Evolutionary conservation across 2,329 filamentous ascomycete species (phyloP).

Genomic region (Alternaria hordeiaustralica): DNA sequence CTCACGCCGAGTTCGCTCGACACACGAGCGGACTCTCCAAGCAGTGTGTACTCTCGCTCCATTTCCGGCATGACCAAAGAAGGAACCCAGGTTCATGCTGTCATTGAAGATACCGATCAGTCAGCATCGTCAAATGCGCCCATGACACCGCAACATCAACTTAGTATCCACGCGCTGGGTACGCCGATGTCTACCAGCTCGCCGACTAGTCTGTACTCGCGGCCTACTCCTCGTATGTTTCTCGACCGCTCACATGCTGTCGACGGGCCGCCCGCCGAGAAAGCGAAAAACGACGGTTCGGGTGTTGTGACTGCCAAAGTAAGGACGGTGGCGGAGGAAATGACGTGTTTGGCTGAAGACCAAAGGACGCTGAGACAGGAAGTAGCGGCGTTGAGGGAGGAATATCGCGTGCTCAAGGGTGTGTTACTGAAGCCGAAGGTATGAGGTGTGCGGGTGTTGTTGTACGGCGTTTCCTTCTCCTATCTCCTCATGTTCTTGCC

Average conservation of each 20-base stretch:
- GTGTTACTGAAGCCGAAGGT: constrained; percentile 18
- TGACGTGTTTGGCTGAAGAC: constrained; percentile 13
- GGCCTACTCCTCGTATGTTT: not conserved
- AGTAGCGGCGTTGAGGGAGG: constrained; percentile 22
- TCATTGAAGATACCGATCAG: not conserved
- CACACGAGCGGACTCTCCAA: not conserved
- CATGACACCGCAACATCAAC: not conserved
- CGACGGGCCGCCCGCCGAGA: not conserved
- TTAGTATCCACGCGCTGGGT: not conserved
- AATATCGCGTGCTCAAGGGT: constrained; percentile 23
- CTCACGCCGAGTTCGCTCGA: not conserved
- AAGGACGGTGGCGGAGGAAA: not conserved
- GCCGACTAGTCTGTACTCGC: not conserved
- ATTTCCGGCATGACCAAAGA: not conserved
- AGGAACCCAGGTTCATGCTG: not conserved
- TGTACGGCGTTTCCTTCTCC: not conserved
- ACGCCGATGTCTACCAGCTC: not conserved
- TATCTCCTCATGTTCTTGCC: not conserved
- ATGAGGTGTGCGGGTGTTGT: not conserved
- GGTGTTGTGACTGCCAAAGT: not conserved
- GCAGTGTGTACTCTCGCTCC: constrained; percentile 12
- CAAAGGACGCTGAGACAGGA: constrained; percentile 19
- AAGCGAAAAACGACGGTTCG: not conserved
- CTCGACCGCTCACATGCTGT: not conserved
- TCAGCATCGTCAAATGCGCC: not conserved